Conservation (phyloP, 495 filamentous ascomycete species). For the Penicillium salamii region DNA sequence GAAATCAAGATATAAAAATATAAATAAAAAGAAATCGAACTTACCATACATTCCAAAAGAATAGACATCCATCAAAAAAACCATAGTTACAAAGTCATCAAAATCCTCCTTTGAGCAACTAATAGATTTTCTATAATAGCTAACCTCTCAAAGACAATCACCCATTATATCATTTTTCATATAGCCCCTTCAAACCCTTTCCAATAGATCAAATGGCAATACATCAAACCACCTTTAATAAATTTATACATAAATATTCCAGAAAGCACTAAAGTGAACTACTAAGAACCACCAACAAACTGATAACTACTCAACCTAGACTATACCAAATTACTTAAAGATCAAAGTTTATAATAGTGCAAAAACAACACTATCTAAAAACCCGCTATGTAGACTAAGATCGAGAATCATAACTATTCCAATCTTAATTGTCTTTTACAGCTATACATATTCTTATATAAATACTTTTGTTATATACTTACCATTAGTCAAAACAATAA, state of each 20-base stretch:
- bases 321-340: background rate
- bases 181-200: background rate
- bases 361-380: background rate
- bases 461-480: background rate
- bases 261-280: slow-evolving; percentile 3
- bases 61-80: slow-evolving; percentile 5
- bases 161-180: background rate
- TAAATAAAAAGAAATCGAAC: background rate
- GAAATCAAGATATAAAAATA: background rate
- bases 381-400: background rate
- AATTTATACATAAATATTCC: background rate
- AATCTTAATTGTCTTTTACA: background rate
- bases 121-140: background rate
- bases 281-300: background rate
- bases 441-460: background rate
- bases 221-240: background rate
- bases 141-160: background rate
- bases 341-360: background rate
- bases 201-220: background rate
- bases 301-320: background rate
- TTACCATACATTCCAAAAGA: background rate
- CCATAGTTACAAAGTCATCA: slow-evolving; percentile 3
- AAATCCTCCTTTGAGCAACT: background rate
- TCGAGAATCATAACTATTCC: background rate
- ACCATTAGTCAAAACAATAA: background rate